Percentiles rank a stretch among this genome's conserved stretches.
Conservation (phyloP, 257 asterid species). For the Petunia secreta region DNA sequence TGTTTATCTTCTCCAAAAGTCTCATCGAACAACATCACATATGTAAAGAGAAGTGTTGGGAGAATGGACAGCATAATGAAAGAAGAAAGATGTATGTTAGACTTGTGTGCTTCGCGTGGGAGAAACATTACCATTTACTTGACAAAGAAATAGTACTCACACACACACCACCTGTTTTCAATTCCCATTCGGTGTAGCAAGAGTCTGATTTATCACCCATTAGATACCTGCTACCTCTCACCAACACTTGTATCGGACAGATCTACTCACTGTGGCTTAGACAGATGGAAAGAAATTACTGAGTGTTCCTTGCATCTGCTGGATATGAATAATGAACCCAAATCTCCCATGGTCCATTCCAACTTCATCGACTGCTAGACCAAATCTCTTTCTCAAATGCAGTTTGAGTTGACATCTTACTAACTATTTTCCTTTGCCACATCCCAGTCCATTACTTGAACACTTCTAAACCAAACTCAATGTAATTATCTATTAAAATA, state of each 20-base stretch:
- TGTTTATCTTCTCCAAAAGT: not conserved
- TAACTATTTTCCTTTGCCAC: not conserved
- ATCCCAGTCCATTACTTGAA: not conserved
- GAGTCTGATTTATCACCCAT: not conserved
- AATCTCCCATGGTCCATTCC: not conserved
- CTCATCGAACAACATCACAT: not conserved
- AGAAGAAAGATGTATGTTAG: not conserved
- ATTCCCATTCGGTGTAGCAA: not conserved
- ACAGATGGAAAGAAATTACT: not conserved
- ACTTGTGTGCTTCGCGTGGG: not conserved
- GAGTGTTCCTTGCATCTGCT: not conserved
- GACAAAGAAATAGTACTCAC: no score
- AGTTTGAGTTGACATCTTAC: not conserved
- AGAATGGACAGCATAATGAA: not conserved
- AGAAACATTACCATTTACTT: no score
- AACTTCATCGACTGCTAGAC: not conserved
- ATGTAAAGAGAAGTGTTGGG: not conserved
- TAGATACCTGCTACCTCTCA: not conserved
- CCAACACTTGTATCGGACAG: not conserved
- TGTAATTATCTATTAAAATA: not conserved
- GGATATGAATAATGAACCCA: not conserved
- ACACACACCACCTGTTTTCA: no score
- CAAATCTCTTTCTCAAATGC: not conserved
- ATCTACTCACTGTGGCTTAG: not conserved
- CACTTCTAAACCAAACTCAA: not conserved